Evolutionary conservation across 116 monocot species (phyloP), one percentile per base, ranked within the genome.

Genomic region (Cymodocea nodosa): DNA sequence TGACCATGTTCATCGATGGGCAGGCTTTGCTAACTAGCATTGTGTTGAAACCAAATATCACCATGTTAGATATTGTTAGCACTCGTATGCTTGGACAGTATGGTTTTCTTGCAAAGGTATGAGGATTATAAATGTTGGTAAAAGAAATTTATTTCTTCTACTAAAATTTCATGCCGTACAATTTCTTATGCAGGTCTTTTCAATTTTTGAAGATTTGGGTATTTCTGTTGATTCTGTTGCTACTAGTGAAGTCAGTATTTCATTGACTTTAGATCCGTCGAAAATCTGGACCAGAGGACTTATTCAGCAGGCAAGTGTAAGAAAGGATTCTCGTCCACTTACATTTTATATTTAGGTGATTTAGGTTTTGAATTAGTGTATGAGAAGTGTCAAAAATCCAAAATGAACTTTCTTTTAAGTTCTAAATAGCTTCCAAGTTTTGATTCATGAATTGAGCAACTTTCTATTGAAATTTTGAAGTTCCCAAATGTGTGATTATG

Each of bases 191-290:
- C 80, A 97, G 91, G 97, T 97, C n/a, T 91, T 90, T 71, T 90
- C 97, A 7, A 97, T 88, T 74, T 97, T 97, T 67, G 91, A 91
- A 70, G 91, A 97, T 30, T 75, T 91, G 61, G 97, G 88, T 40
- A 90, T 97, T 17, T 97, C 97, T 63, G 91, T 97, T 74, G 97
- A 97, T 55, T 83, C 80, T 70, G 88, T 97, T 62, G 97, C 97
- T 62, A 97, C 97, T n/a, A 91, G 97, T 82, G 97, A 97, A 97
- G 97, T 97, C 56, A 97, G 97, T 74, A 80, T 97, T 62, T 97
- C 97, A 63, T 74, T 97, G 78, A 97, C 97, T 14, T 69, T 97
- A 63, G 97, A 97, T 76, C 97, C 97, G 39, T 97, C 91, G 34
- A 97, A 97, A 63, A 72, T 97, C 50, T 97, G 91, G 91, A 88